Conservation (phyloP, 2,329 filamentous ascomycete species). For the Aspergillus alliaceus region DNA sequence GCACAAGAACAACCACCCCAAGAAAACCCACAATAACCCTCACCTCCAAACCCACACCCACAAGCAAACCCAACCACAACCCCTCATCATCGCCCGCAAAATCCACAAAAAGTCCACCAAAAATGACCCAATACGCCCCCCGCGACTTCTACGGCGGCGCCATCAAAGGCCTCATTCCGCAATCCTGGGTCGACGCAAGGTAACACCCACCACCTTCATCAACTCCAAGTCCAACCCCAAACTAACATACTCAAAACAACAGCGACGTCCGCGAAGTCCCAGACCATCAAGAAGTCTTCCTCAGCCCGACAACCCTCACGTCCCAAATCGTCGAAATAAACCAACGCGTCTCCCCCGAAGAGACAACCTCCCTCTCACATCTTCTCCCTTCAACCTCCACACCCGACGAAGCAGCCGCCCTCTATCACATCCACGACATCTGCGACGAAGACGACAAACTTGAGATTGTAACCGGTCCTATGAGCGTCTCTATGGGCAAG, state of each 20-base stretch:
- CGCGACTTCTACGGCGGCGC: constrained; percentile 37
- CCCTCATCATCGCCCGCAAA: not conserved
- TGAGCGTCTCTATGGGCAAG: constrained; percentile 55
- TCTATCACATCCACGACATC: constrained; percentile 62
- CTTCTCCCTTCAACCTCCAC: too few species aligned
- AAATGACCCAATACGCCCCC: constrained; percentile 26
- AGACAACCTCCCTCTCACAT: constrained; percentile 20
- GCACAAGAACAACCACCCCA: not conserved
- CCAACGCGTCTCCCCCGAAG: constrained; percentile 63
- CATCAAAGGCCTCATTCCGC: constrained; percentile 33
- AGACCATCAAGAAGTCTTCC: constrained; percentile 83
- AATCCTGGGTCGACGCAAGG: constrained; percentile 40
- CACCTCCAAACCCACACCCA: not conserved
- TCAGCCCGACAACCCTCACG: constrained; percentile 79
- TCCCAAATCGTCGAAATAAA: constrained; percentile 89
- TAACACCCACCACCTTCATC: too few species aligned
- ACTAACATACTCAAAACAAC: not conserved
- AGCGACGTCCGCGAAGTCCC: constrained; percentile 41
- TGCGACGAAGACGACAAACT: constrained; percentile 65
- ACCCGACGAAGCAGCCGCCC: constrained; percentile 48
- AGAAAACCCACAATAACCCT: not conserved
- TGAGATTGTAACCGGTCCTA: constrained; percentile 66
- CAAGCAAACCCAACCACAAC: not conserved
- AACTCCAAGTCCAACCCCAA: constrained; percentile 4
- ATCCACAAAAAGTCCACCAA: not conserved